phyloP scores from a whole-genome alignment of 352 stramenopile species.

The Phytopythium montanum region DNA sequence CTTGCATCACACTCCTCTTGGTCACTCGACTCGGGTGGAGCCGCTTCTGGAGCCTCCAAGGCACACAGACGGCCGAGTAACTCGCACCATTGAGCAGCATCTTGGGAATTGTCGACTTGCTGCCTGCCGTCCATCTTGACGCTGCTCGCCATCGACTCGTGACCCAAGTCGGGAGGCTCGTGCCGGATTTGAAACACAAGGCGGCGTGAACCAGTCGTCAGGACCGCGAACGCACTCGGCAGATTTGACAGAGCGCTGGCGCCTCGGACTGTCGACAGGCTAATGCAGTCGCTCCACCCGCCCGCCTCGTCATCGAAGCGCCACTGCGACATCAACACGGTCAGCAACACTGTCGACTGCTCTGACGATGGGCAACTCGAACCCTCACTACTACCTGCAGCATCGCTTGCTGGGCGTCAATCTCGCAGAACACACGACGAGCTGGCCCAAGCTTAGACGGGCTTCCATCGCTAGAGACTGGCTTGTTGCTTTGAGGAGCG shows the following conservation, averaged over 20 bases:
- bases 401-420: conserved; percentile 33
- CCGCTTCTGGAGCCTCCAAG: neutral
- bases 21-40: neutral
- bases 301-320: conserved; percentile 20
- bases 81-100: neutral
- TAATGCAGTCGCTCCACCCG: conserved; percentile 13
- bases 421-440: conserved; percentile 51
- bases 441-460: conserved; percentile 21
- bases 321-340: conserved; percentile 21
- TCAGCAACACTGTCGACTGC: neutral
- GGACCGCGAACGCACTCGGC: conserved; percentile 32
- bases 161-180: neutral
- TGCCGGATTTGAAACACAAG: conserved; percentile 47
- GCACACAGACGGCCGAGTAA: neutral
- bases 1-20: neutral
- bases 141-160: neutral
- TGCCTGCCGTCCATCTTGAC: neutral
- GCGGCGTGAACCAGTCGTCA: conserved; percentile 22
- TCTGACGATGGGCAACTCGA: neutral
- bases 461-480: conserved; percentile 5
- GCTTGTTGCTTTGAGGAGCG: neutral
- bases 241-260: conserved; percentile 19
- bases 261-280: conserved; percentile 29
- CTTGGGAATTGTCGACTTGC: neutral
- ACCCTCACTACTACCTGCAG: conserved; percentile 28